Evolutionary conservation across 495 filamentous ascomycete species (phyloP), one percentile per base, ranked within the genome.

Genomic region (Aspergillus nanangensis): DNA sequence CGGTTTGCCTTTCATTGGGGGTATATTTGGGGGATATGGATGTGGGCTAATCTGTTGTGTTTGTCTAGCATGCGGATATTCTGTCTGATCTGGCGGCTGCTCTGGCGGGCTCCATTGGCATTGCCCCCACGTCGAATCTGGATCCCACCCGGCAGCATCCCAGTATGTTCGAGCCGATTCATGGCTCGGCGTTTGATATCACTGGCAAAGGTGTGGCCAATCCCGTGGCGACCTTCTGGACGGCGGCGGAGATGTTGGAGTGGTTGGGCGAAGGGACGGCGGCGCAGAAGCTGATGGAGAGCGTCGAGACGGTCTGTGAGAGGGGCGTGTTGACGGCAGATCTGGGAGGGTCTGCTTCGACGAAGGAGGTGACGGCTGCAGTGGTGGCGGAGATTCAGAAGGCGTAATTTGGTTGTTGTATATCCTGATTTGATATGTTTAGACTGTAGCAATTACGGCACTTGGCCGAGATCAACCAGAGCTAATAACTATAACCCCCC

Each of bases 181-280:
- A 84, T 49, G 80, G 81, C 7, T 78, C 73, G n/a, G 81, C 81
- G 1, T 83, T 83, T 11, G 84, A 88, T 52, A 87, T 90, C 44
- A 80, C 81, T 2, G 84, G 84, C 0, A 82, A 81, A 60, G 83
- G 83, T 0, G 68, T 86, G 29, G 84, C 84, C 9, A 88, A 90
- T 58, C 84, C 84, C 0, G 74, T 88, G 0, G 84, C 74, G 7
- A 83, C 82, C 0, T 82, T 87, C 60, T 86, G 82, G 83, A 81
- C 77, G 3, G 80, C 75, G 4, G 76, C 77, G 1, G 82, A 86
- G 59, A 87, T 86, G 83, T 66, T 86, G 31, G 66, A 64, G 5
- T 86, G 81, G 82, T 50, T 87, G 23, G 81, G 81, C 2, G 69
- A 81, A 53, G 66, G 72, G 41, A 64, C 67, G 7, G 81, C 79